phyloP scores from a whole-genome alignment of 495 filamentous ascomycete genomes.

The Cairneyella variabilis region DNA sequence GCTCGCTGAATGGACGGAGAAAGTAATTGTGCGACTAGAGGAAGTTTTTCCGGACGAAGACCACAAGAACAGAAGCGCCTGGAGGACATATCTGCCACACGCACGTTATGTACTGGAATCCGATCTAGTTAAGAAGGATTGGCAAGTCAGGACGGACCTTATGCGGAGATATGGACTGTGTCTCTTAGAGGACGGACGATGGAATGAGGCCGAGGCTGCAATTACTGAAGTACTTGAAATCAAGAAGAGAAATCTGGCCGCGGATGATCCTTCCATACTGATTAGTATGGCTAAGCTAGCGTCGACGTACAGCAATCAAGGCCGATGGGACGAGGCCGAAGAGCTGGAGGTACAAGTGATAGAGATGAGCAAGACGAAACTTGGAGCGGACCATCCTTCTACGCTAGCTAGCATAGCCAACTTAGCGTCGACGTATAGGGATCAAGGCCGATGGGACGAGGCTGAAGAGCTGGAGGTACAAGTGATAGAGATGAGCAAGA shows the following conservation, averaged over 20 bases:
- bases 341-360: background rate
- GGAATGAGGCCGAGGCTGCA: background rate
- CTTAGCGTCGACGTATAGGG: background rate
- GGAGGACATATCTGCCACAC: slow-evolving; percentile 35
- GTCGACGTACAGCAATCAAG: background rate
- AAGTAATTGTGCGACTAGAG: slow-evolving; percentile 28
- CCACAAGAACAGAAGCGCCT: slow-evolving; percentile 31
- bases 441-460: background rate
- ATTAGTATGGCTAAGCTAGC: background rate
- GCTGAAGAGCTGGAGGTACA: background rate
- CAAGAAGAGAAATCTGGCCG: background rate
- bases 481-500: background rate
- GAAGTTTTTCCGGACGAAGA: slow-evolving; percentile 29
- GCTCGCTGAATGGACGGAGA: slow-evolving; percentile 25
- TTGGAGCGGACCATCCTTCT: background rate
- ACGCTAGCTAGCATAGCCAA: background rate
- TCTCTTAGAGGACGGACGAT: background rate
- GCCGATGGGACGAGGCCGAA: background rate
- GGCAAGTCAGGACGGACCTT: background rate
- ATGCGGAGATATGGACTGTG: background rate
- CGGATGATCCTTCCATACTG: slow-evolving; percentile 1
- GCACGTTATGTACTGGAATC: slow-evolving; percentile 26
- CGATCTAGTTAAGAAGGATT: background rate
- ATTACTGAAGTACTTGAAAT: background rate
- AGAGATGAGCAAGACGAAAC: background rate